Base-by-base conservation (phyloP, 306 rosid genomes). In the Hippophae gyantsensis region DNA sequence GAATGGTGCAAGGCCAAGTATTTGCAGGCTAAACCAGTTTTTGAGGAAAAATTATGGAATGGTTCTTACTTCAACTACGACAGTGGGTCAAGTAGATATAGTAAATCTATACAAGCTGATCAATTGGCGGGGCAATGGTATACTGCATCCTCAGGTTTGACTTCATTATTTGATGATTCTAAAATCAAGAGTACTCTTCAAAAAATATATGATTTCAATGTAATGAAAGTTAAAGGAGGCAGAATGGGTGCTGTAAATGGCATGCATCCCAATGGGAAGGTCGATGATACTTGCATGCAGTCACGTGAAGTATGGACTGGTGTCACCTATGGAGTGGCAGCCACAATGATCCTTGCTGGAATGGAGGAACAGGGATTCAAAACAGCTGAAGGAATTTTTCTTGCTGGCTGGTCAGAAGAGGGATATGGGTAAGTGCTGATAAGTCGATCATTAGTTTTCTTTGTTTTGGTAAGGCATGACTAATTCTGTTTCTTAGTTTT, bases 71-170 rank as follows among this genome's bases (percentile, higher is more conserved):
- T 92, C 65, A 92, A 88, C 76, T 92, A 92, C 67, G 99, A 92
- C 73, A 81, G 95, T 44, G 95, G 99, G 44, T 83, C 95, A 41
- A 88, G 95, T 66, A 53, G 93, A 65, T 87, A 92, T 66, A 88
- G 99, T 77, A 79, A 78, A 76, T 92, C 99, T 64, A 92, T 92
- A 67, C 96, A 92, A 76, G 95, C 99, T 3, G 99, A 92, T 82
- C 99, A 92, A 68, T 72, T 92, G 60, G 95, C 96, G 10, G 99
- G 99, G 77, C 99, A 92, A 72, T 92, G 99, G 99, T 92, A 92
- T 69, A 88, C 96, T 8, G 95, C 96, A 63, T 83, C 96, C 69
- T 85, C 96, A 7, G 96, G 99, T 48, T 70, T 92, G 64, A 81
- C 93, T 65, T 60, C 99, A 8, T 84, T 88, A 72, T 87, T 88